Evolutionary conservation across 352 stramenopile species (phyloP).

Genomic region (Thraustochytrium striatum): DNA sequence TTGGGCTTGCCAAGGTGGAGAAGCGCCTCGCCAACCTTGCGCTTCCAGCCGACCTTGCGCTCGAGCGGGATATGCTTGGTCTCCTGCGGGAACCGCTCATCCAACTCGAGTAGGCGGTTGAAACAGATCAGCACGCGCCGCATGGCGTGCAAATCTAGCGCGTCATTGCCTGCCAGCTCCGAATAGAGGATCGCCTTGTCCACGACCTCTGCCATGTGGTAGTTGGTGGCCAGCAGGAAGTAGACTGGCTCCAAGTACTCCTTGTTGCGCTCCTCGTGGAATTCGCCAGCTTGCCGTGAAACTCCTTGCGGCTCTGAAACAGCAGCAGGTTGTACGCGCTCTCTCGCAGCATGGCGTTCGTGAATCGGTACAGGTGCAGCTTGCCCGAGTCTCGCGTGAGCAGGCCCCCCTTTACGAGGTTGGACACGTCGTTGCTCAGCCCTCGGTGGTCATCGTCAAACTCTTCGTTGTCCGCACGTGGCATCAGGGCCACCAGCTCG

Average conservation of each 20-base stretch:
- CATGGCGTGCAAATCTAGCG: constrained; percentile 20
- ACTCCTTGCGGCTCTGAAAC: constrained; percentile 45
- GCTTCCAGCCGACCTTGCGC: constrained; percentile 42
- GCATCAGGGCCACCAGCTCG: constrained; percentile 36
- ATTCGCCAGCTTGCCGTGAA: constrained; percentile 42
- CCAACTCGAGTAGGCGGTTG: constrained; percentile 34
- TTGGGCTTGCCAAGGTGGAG: not conserved
- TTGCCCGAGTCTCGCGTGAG: not conserved
- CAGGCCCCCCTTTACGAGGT: not conserved
- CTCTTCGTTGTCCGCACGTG: not conserved
- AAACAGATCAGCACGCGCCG: constrained; percentile 38
- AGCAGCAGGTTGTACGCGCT: constrained; percentile 47
- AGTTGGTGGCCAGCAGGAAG: constrained; percentile 43
- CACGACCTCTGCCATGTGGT: constrained; percentile 31
- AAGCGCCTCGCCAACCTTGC: constrained; percentile 5
- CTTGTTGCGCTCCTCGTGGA: constrained; percentile 42
- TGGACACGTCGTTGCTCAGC: constrained; percentile 7
- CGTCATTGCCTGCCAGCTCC: constrained; percentile 17
- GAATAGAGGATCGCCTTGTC: constrained; percentile 29
- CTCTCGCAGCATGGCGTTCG: constrained; percentile 37
- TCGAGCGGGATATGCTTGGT: not conserved
- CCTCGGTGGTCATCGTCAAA: not conserved
- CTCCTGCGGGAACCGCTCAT: not conserved
- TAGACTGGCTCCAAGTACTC: constrained; percentile 45
- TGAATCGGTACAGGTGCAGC: constrained; percentile 44